Base-by-base conservation (phyloP, 176 grass and related monocot genomes). In the Chrysopogon serrulatus region DNA sequence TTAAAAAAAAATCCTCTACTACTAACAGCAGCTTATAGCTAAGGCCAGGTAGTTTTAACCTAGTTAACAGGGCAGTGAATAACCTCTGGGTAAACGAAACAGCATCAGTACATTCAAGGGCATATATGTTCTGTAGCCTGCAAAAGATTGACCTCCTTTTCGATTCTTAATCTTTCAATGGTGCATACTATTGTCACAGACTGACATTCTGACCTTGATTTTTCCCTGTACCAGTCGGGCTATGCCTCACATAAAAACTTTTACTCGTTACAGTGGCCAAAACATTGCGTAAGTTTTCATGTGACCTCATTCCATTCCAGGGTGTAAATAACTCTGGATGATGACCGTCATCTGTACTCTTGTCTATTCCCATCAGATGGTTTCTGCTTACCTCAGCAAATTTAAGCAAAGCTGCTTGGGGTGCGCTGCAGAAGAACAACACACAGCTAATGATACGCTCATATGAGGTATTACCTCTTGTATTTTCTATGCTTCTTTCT, bases 331-430 rank as follows among this genome's bases (percentile, higher is more conserved):
- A 5, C 4, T 51, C 28, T 88, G 45, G 43, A 44, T 66, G 21
- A 54, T 11, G 2, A 54, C 11, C 59, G 17, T 60, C 2, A 39
- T 71, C 71, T 82, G 30, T 61, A 86, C 61, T 34, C 10, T 48
- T 53, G 19, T 57, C 24, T 59, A 30, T 83, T 30, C 26, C 40
- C 32, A 45, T 72, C 74, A 95, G 96, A 90, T 98, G 93, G 96
- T 98, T 98, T 89, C 91, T 98, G 60, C 91, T 95, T 48, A 98
- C 93, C 32, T 98, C 91, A 26, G 70, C 96, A 80, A 98, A 98
- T 92, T 88, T 98, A 89, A 95, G 96, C 86, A 98, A 95, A 69
- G 96, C 96, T 80, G 93, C 96, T 84, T 98, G 93, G 96, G 96
- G 96, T n/a, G 91, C 93, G 33, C 87, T 92, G 63, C 93, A 95